phyloP scores from a whole-genome alignment of 139 green algal species.

The Auxenochlorella pyrenoidosa region DNA sequence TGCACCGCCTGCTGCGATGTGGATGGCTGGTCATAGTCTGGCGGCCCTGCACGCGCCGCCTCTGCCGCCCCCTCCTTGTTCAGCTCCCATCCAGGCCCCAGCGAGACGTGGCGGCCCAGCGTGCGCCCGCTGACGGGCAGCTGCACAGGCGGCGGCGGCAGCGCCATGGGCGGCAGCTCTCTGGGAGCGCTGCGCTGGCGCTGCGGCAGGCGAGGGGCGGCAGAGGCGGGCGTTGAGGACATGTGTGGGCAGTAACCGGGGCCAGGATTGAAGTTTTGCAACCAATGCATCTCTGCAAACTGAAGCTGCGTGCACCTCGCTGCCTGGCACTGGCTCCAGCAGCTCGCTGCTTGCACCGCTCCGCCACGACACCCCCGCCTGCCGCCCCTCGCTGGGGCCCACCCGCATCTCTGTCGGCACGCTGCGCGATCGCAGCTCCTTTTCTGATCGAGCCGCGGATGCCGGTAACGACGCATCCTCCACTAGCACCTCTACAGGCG shows the following conservation, averaged over 20 bases:
- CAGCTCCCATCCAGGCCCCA: constrained; percentile 36
- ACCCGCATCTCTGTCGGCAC: constrained; percentile 1
- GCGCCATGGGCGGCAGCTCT: background rate
- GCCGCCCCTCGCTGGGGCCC: background rate
- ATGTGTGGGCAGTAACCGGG: too few relatives aligned
- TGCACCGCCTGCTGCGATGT: constrained; percentile 7
- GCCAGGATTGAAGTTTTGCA: too few relatives aligned
- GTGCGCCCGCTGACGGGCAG: constrained; percentile 31
- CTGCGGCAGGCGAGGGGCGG: background rate
- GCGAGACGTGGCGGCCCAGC: constrained; percentile 24
- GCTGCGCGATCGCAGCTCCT: background rate
- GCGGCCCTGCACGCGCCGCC: background rate
- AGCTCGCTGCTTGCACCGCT: background rate
- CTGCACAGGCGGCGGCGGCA: constrained; percentile 23
- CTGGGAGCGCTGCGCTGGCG: background rate
- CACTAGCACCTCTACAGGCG: background rate
- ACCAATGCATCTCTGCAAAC: too few relatives aligned
- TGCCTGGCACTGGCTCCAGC: too few relatives aligned
- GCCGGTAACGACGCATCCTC: background rate
- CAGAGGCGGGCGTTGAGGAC: background rate
- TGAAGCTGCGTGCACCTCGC: too few relatives aligned
- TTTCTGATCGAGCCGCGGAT: background rate
- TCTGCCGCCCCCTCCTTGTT: background rate
- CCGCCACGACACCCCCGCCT: background rate
- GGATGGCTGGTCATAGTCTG: constrained; percentile 4